Base-by-base conservation (phyloP, 2,329 filamentous ascomycete species). In the Colletotrichum agaves region DNA sequence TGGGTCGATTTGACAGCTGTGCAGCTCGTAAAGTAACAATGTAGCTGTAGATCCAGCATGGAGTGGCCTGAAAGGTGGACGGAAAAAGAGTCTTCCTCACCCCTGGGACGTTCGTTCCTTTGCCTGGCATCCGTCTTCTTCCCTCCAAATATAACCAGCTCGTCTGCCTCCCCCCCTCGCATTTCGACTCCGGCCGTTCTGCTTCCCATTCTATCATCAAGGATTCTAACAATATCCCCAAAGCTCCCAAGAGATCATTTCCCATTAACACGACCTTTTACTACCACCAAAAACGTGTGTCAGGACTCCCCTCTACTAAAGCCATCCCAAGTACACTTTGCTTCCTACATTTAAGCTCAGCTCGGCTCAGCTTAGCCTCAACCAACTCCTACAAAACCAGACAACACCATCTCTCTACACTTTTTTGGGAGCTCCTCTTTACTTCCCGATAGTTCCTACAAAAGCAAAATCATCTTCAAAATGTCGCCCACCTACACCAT, bases 401-500 rank as follows among this genome's bases (percentile, higher is more conserved):
- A 33, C 62, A 27, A 61, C n/a, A 47, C n/a, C 21, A 12, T 37
- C 19, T 17, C 12, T 44, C 15, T n/a, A 35, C 35, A 23, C 39
- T 19, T 27, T 53, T 19, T 27, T 53, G 12, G 49, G 39, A 31
- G 37, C 47, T 17, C 60, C 4, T 37, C 56, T 17, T 31, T 23
- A 35, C 56, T 61, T 12, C 43, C 13, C 12, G 41, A 33, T 10
- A 50, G 33, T 23, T 55, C 41, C 11, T 31, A 12, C 11, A 35
- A 47, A 37, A 50, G 37, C 19, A 49, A 41, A 47, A 50, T 15
- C 50, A 50, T 13, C 19, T 13, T 59, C 70, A 79, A 71, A 44
- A 88, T 88, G 86, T 82, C 85, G 62, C 85, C 85, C 57, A 87
- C 86, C 41, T 86, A 88, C 79, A 88, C 86, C 71, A 87, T 88